phyloP scores from a whole-genome alignment of 257 asterid species.

The Nicotiana otophora region DNA sequence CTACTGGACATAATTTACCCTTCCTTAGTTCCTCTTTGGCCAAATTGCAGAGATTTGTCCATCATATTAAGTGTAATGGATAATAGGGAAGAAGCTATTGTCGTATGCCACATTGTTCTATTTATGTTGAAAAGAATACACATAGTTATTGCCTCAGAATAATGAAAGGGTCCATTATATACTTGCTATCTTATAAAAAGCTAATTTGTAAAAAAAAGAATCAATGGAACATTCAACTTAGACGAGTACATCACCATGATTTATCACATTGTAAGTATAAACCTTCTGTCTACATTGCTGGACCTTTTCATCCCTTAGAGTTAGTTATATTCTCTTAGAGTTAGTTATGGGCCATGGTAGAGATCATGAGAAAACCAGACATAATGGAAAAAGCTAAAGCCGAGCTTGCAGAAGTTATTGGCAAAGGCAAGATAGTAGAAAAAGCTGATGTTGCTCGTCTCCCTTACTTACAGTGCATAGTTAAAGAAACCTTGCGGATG shows the following conservation, averaged over 20 bases:
- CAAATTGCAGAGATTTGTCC: not conserved
- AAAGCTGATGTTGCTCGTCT: slow-evolving; percentile 45
- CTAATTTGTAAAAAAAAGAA: not conserved
- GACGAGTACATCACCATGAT: not conserved
- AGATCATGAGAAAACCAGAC: slow-evolving; percentile 49
- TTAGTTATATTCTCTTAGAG: not conserved
- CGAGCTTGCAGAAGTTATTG: slow-evolving; percentile 50
- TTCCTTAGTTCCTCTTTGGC: not conserved
- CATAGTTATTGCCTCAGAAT: not conserved
- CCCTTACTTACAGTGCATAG: slow-evolving; percentile 48
- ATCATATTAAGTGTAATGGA: not conserved
- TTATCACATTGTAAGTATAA: not conserved
- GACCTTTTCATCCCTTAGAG: slow-evolving; percentile 33
- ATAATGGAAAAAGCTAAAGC: slow-evolving; percentile 40
- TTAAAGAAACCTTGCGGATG: slow-evolving; percentile 56
- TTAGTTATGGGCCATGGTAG: slow-evolving; percentile 65
- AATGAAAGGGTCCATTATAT: not conserved
- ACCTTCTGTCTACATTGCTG: slow-evolving; percentile 19
- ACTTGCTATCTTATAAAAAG: not conserved
- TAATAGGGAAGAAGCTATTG: not conserved
- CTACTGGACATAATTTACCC: not conserved
- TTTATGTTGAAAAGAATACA: not conserved
- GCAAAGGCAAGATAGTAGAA: slow-evolving; percentile 39
- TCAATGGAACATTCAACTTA: not conserved
- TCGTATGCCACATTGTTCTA: not conserved